Evolutionary conservation across 306 rosid species (phyloP).

Genomic region (Malus asiatica): DNA sequence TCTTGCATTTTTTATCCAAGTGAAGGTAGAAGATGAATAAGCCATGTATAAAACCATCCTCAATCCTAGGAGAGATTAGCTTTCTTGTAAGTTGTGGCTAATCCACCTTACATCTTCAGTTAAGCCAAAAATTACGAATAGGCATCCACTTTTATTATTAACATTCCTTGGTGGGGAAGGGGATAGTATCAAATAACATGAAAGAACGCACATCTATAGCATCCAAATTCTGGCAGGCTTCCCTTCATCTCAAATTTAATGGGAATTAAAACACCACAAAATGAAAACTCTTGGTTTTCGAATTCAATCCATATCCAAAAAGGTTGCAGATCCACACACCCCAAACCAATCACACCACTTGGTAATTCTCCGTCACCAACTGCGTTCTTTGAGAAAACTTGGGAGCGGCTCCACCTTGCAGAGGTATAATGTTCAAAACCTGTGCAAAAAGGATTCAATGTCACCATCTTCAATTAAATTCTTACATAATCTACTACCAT

Average conservation of each 20-base stretch:
- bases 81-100: too few species aligned
- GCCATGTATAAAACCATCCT: too few species aligned
- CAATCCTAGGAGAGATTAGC: too few species aligned
- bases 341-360: conserved; percentile 50
- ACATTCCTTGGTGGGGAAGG: too few species aligned
- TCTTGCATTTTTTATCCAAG: too few species aligned
- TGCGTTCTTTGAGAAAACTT: conserved; percentile 82
- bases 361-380: conserved; percentile 75
- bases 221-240: background rate
- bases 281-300: background rate
- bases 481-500: background rate
- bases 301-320: background rate
- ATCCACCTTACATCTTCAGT: too few species aligned
- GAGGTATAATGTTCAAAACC: conserved; percentile 64
- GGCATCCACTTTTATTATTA: too few species aligned
- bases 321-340: background rate
- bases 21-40: too few species aligned
- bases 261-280: background rate
- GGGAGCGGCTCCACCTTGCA: conserved; percentile 73
- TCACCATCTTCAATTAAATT: background rate
- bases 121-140: too few species aligned
- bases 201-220: background rate
- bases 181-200: too few species aligned
- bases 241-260: background rate
- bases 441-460: background rate